These are phyloP conservation scores for Bryoglossum gracile DNA, from an alignment of 495 filamentous ascomycete species.

Conservation along the genomic window DNA sequence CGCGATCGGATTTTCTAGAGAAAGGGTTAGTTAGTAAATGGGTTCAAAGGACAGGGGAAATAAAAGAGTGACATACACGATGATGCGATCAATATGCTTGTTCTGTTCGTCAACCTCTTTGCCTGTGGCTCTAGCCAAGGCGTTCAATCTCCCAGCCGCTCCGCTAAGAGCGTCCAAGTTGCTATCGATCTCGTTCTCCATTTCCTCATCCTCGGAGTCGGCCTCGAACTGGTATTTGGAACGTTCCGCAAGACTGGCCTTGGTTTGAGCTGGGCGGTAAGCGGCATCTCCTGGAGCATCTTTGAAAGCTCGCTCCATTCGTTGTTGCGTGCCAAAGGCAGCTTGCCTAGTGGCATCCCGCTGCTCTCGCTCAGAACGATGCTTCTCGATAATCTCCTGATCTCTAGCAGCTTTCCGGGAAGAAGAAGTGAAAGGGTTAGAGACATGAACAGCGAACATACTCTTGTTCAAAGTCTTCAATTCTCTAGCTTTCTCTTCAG, in stretches of 20 bases:
- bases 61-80: constrained; percentile 10
- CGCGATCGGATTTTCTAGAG: constrained; percentile 61
- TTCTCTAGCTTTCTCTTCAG: constrained; percentile 67
- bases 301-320: constrained; percentile 54
- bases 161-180: constrained; percentile 54
- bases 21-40: no score
- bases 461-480: constrained; percentile 69
- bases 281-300: constrained; percentile 30
- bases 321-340: constrained; percentile 49
- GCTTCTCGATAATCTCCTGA: constrained; percentile 50
- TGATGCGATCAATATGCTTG: constrained; percentile 62
- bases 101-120: constrained; percentile 71
- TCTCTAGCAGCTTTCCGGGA: constrained; percentile 53
- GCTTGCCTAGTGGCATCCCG: constrained; percentile 61
- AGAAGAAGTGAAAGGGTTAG: constrained; percentile 62
- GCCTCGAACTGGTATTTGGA: constrained; percentile 75
- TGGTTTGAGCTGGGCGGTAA: constrained; percentile 21
- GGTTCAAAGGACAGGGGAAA: no score
- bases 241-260: constrained; percentile 55
- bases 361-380: constrained; percentile 57
- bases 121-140: constrained; percentile 60
- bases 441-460: constrained; percentile 76
- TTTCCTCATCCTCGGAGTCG: constrained; percentile 66
- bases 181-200: constrained; percentile 66
- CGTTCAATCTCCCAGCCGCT: constrained; percentile 56